phyloP scores from a whole-genome alignment of 164 flowering plant genomes.

The Vitis vinifera region ASM3070453v1 NC_081815.1:16837501-16838000 shows the following conservation, averaged over 20 bases:
- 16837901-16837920: not conserved
- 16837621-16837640: constrained; percentile 46
- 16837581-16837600: not conserved
- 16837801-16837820: too few species aligned
- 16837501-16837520: too few species aligned
- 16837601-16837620: constrained; percentile 12
- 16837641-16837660: constrained; percentile 88
- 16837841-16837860: too few species aligned
- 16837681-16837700: constrained; percentile 53
- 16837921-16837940: not conserved
- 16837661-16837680: constrained; percentile 75
- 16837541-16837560: too few species aligned
- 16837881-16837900: too few species aligned
- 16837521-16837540: too few species aligned
- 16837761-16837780: not conserved
- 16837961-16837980: too few species aligned
- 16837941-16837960: not conserved
- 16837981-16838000: too few species aligned
- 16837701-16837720: not conserved
- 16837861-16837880: too few species aligned
- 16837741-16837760: not conserved
- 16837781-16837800: too few species aligned
- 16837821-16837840: too few species aligned
- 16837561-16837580: not conserved
- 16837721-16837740: not conserved